A percentile compares a stretch with the other conserved stretches of the same genome.
phyloP scores from a whole-genome alignment of 1,139 yeast species.

The Suhomyces kunorum region DNA sequence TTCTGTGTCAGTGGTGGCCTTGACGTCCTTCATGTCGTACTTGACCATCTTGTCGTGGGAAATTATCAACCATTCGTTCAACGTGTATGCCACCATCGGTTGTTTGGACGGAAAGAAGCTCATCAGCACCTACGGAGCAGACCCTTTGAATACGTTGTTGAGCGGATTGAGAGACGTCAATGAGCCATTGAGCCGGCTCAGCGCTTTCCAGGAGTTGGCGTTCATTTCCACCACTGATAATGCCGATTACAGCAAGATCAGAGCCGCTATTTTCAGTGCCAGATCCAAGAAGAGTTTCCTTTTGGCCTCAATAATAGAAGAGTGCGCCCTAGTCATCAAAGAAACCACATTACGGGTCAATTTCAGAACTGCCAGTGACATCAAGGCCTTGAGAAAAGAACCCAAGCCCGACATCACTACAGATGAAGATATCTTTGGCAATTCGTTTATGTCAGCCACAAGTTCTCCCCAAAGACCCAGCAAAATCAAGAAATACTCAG shows the following conservation, averaged over 20 bases:
- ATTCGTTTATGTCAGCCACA: slow-evolving; percentile 18
- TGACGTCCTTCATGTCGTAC: slow-evolving; percentile 41
- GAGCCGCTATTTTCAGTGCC: slow-evolving; percentile 56
- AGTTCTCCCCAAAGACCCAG: slow-evolving; percentile 9
- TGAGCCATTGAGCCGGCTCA: slow-evolving; percentile 54
- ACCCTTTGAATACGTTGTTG: slow-evolving; percentile 72
- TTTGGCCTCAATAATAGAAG: slow-evolving; percentile 63
- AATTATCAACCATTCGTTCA: slow-evolving; percentile 59
- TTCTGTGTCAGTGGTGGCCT: slow-evolving; percentile 27
- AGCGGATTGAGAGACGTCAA: slow-evolving; percentile 60
- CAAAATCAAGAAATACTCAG: slow-evolving; percentile 5
- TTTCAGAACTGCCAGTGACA: slow-evolving; percentile 34
- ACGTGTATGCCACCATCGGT: slow-evolving; percentile 78
- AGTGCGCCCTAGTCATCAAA: slow-evolving; percentile 56
- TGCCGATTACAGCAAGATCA: slow-evolving; percentile 42
- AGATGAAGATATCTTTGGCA: slow-evolving; percentile 36
- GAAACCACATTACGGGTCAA: slow-evolving; percentile 47
- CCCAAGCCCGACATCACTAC: slow-evolving; percentile 14
- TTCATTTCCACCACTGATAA: slow-evolving; percentile 55
- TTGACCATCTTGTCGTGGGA: slow-evolving; percentile 57
- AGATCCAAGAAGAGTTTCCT: slow-evolving; percentile 46
- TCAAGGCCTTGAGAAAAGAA: slow-evolving; percentile 28
- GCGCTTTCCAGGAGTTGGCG: slow-evolving; percentile 77
- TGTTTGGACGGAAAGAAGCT: slow-evolving; percentile 76
- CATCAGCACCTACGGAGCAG: slow-evolving; percentile 65